Base-by-base conservation (phyloP, 768 basidiomycete genomes). In the Boletus huronensis region DNA sequence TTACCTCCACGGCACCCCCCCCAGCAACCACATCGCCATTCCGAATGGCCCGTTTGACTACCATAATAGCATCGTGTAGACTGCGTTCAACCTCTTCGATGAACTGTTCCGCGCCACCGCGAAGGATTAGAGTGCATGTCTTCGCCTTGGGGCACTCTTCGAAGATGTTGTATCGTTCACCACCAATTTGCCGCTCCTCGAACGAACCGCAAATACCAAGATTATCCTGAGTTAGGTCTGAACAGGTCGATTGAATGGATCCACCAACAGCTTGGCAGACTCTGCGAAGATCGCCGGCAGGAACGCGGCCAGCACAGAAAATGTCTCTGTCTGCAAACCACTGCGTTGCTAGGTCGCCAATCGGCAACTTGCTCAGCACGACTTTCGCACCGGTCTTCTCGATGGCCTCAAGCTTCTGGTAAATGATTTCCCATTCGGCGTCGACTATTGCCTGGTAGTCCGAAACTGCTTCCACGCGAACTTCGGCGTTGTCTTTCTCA, bases 371-470 rank as follows among this genome's bases (percentile, higher is more conserved):
- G 76, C 94, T 97, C 60, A 99, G 79, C 35, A 99, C 94, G 58
- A 99, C 93, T 69, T 95, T 95, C 28, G 97, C 97, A 38, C 96
- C 97, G 2, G 95, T 97, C 65, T 89, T 87, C 64, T 93, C 91
- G 68, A 98, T 97, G 3, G 93, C 93, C 64, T 96, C 88, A 16
- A 99, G 79, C 73, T 99, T 99, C 62, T 90, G 84, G 76, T 96
- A 98, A 65, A 99, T 99, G 72, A 99, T 98, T 64, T 96, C 91
- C 97, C 97, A 99, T 70, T 99, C 97, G 11, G 97, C 97, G 70
- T 99, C 94, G 50, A 99, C 97, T 65, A 99, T 98, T 6, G 96
- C 94, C 73, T 99, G 97, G 68, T 99, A 99, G 68, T 99, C 97
- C 17, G 93, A 88, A 25, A 99, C 96, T 16, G 89, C 88, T 65